Evolutionary conservation across 495 filamentous ascomycete species (phyloP), one percentile per base, ranked within the genome.

Genomic region (Talaromyces liani): DNA sequence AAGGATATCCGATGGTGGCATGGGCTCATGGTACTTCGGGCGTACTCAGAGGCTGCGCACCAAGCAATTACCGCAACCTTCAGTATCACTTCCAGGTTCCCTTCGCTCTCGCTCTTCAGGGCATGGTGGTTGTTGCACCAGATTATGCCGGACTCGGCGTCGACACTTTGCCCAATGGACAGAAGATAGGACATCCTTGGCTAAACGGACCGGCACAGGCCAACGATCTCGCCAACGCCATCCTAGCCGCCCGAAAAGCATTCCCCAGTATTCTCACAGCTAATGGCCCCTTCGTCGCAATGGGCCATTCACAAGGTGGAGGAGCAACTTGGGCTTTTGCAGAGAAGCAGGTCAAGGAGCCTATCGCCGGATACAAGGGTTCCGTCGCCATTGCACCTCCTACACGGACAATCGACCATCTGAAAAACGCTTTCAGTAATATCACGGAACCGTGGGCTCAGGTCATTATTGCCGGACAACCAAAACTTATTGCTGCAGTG

Each of bases 111-210:
- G 82, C 76, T 0, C 65, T 78, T 9, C 70, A 74, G 3, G 84
- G 84, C 12, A 84, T 81, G 63, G 82, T 77, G 16, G 82, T 85
- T 6, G 73, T 86, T n/a, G 82, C 77, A 0, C 72, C 84, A 2
- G 84, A 86, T 65, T 85, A 83, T 65, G 81, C 79, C 5, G 84
- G 84, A 2, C 74, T 84, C 0, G 84, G 84, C 31, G 72, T 85
- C 33, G 66, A 64, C 34, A 72, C 65, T n/a, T 67, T 66, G 18
- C 68, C 69, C 60, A 67, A 74, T 41, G 76, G 74, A 10, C 72
- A 68, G 39, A 56, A 65, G 6, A 75, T 80, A 54, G 62, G 64
- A 20, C 80, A 84, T 68, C 70, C 77, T 58, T 80, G 76, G 45
- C 71, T 75, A 7, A 69, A 72, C 25, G 61, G 69, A 27, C 66